phyloP scores from a whole-genome alignment of 2,329 filamentous ascomycete species.

The Ambrosiella cleistominuta region DNA sequence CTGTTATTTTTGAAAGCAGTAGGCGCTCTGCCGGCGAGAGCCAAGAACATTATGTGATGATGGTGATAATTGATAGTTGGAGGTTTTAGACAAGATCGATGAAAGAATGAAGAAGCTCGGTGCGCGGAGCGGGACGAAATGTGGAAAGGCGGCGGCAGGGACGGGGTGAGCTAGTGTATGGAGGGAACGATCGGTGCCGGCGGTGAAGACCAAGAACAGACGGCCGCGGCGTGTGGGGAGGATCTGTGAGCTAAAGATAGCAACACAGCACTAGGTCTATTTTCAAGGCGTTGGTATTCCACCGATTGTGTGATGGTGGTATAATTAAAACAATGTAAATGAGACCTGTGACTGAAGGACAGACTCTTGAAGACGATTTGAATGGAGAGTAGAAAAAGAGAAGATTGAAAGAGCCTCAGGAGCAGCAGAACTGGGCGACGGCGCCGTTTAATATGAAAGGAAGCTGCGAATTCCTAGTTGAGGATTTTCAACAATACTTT shows the following conservation, averaged over 20 bases:
- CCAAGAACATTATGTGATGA: conserved; percentile 18
- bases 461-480: not conserved
- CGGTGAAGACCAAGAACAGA: not conserved
- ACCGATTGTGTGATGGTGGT: not conserved
- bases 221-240: too few species aligned
- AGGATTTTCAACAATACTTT: not conserved
- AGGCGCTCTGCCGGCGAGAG: conserved; percentile 39
- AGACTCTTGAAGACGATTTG: not conserved
- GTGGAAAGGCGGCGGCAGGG: not conserved
- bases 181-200: not conserved
- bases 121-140: not conserved
- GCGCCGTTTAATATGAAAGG: conserved; percentile 6
- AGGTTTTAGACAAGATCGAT: not conserved
- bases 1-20: conserved; percentile 38
- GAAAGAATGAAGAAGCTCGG: not conserved
- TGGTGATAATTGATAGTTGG: not conserved
- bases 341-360: not conserved
- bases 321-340: not conserved
- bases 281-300: not conserved
- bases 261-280: not conserved
- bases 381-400: conserved; percentile 2
- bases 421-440: not conserved
- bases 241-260: not conserved
- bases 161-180: not conserved
- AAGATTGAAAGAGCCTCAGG: not conserved